These are phyloP conservation scores for Magnaporthales sp. DNA, from an alignment of 2,329 filamentous ascomycete genomes.

Conservation along the genomic window DNA sequence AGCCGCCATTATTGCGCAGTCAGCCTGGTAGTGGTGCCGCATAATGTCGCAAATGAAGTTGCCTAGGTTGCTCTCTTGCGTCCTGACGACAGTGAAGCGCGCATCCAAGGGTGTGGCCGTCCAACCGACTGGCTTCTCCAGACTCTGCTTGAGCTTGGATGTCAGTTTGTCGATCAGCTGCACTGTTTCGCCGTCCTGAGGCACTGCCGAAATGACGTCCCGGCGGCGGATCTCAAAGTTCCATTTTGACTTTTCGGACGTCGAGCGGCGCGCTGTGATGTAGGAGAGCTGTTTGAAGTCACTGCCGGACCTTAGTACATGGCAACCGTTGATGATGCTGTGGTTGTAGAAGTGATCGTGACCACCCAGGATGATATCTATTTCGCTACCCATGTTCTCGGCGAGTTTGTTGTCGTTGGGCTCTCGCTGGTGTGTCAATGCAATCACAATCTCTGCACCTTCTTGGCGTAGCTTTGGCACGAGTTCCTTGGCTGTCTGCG, in stretches of 20 bases:
- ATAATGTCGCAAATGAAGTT: conserved; percentile 93
- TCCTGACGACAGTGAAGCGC: conserved; percentile 73
- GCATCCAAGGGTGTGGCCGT: conserved; percentile 76
- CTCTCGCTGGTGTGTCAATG: conserved; percentile 77
- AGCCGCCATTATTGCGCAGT: conserved; percentile 76
- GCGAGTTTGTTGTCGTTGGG: conserved; percentile 86
- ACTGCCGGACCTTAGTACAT: conserved; percentile 78
- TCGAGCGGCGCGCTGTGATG: conserved; percentile 62
- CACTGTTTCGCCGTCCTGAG: conserved; percentile 52
- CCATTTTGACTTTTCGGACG: conserved; percentile 42
- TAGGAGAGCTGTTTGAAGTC: conserved; percentile 93
- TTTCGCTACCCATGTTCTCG: conserved; percentile 58
- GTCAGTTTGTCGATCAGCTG: conserved; percentile 61
- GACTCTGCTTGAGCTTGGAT: conserved; percentile 61
- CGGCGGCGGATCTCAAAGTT: conserved; percentile 69
- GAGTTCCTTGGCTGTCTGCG: conserved; percentile 64
- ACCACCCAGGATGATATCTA: conserved; percentile 81
- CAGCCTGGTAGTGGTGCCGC: conserved; percentile 71
- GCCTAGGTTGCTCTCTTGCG: conserved; percentile 72
- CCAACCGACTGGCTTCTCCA: conserved; percentile 78
- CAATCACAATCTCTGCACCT: conserved; percentile 76
- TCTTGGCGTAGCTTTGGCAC: conserved; percentile 64
- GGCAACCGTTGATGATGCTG: conserved; percentile 65
- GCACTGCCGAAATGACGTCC: conserved; percentile 62
- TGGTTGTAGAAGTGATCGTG: conserved; percentile 89